These are phyloP conservation scores for Catharanthus roseus DNA, from an alignment of 257 asterid genomes.

Conservation along the genomic window DNA sequence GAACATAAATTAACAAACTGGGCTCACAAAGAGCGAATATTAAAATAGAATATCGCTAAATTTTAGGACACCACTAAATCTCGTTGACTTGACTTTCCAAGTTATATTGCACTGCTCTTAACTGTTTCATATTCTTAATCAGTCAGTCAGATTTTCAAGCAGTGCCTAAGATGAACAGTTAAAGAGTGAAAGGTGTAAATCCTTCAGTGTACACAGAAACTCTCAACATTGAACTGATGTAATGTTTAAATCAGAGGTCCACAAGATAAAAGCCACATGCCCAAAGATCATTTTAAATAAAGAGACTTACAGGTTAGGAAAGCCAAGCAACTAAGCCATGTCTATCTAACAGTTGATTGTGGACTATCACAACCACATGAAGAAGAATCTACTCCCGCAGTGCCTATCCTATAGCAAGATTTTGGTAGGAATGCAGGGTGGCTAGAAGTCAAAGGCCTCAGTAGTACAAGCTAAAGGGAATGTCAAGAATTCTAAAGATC, in stretches of 20 bases:
- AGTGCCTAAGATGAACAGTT: neutral
- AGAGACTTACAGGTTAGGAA: neutral
- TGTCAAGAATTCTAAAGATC: neutral
- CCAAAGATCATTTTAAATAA: neutral
- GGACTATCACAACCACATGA: neutral
- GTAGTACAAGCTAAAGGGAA: neutral
- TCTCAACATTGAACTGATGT: neutral
- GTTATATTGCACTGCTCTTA: neutral
- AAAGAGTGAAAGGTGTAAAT: neutral
- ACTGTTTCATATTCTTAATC: conserved; percentile 3
- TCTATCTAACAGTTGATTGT: neutral
- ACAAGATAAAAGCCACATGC: neutral
- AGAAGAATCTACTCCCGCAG: neutral
- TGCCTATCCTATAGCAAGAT: neutral
- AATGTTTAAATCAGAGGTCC: neutral
- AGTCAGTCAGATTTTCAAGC: neutral
- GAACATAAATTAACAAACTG: neutral
- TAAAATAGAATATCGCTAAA: neutral
- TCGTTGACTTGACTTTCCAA: neutral
- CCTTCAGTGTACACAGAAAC: neutral
- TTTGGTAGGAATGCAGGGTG: neutral
- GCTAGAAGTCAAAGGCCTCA: neutral
- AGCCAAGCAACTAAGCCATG: neutral
- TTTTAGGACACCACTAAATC: neutral
- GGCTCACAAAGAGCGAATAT: neutral